Base-by-base conservation (phyloP, 2,329 filamentous ascomycete genomes). In the Phaeosphaeriaceae sp. region DNA sequence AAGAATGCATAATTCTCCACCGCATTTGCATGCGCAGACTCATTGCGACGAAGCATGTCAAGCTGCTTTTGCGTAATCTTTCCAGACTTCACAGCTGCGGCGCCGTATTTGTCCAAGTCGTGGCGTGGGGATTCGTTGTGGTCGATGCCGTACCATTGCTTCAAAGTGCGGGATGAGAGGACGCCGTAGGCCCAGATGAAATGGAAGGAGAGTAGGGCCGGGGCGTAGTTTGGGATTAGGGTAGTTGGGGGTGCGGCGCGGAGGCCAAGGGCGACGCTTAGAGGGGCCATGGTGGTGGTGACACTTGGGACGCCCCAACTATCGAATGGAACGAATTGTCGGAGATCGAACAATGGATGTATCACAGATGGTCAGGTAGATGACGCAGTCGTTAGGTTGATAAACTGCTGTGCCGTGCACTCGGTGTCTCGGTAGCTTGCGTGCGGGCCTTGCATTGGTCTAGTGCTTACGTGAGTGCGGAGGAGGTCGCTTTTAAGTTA, bases 121-220 rank as follows among this genome's bases (percentile, higher is more conserved):
- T 82, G 73, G 21, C 82, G 76, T 0, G 83, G 82, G 41, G 76
- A 79, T 21, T 69, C 75, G 47, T 84, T 80, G 70, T 84, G 81
- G 70, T 84, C 82, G 59, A 83, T 67, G 24, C 78, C 76, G 67
- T 78, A 78, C 54, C 63, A 67, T 56, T 78, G 67, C 58, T 83
- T 84, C 19, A 78, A 69, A 7, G 72, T 71, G n/a, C 81, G 80
- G 1, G 80, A 76, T 36, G 80, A 78, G 25, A 82, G 72, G 10
- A 81, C 19, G 15, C 72, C 74, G 71, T 84, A 83, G 10, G 81
- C 79, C 67, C 75, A 81, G 57, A 81, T 20, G 73, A 80, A 80
- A 60, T 80, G 76, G 66, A 71, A 76, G 62, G 72, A 71, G 3
- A 81, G 61, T 58, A 77, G 77, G 57, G 63, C 62, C 1, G 76